Evolutionary conservation across 805 yeast genomes (phyloP), one percentile per base, ranked within the genome.

Genomic region (Candida chauliodis): DNA sequence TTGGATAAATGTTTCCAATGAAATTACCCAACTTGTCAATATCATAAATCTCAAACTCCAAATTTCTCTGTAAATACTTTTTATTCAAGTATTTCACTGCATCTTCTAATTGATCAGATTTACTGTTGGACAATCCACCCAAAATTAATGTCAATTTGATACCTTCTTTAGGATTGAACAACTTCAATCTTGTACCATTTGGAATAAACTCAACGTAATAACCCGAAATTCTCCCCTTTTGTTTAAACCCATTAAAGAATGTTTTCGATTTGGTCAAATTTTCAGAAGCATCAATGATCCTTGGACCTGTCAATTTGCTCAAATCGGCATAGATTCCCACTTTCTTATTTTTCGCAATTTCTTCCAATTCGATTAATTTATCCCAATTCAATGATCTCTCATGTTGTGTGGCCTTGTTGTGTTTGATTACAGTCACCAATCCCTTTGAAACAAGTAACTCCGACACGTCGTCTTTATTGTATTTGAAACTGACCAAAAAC

Each of bases 331-430:
- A 79, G 29, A 88, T 66, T 15, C 95, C 95, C 32, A 66, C 66
- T 47, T 80, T 76, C 17, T 57, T 66, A 17, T 61, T 60, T 39
- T 70, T 73, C 11, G 90, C 83, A 29, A 66, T 67, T 29, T 71
- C 66, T 56, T 88, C 95, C 34, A 79, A 67, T 53, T 84, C 95
- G 31, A 84, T 60, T 40, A 87, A 69, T 34, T 71, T 71, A 53
- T 87, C 95, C 91, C 95, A 86, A 49, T 78, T 74, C 22, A 79
- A 72, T 2, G 93, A 79, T 48, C 86, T 72, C 51, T 80, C 86
- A 27, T 71, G 71, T 9, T 71, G 62, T 32, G 81, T 84, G 42
- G 82, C 86, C 59, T 81, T 81, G 54, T 81, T 79, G 61, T 85
- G 95, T 55, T 78, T 78, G 41, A 84, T 71, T 17, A 86, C 95